These are phyloP conservation scores for Myriangium duriaei DNA, from an alignment of 2,329 filamentous ascomycete species.

Conservation along the genomic window DNA sequence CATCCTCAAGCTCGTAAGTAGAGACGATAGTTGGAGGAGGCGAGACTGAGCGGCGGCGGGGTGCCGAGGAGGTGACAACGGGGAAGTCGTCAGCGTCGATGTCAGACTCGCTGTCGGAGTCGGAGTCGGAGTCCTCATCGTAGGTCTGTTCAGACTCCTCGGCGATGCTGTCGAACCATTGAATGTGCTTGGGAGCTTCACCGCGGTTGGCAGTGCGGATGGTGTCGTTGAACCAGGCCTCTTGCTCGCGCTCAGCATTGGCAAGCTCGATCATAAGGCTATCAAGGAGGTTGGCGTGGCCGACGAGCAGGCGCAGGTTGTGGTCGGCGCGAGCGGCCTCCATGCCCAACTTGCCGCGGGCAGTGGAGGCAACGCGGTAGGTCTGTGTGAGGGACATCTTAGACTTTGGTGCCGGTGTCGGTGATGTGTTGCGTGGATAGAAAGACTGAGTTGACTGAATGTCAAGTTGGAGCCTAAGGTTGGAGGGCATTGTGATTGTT, in stretches of 20 bases:
- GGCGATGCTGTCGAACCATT: slow-evolving; percentile 72
- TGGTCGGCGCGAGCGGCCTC: slow-evolving; percentile 87
- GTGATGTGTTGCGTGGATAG: slow-evolving; percentile 32
- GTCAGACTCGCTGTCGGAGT: slow-evolving; percentile 34
- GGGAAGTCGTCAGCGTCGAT: slow-evolving; percentile 39
- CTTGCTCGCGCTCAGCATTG: slow-evolving; percentile 89
- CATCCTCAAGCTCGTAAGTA: slow-evolving; percentile 28
- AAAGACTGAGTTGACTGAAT: slow-evolving; percentile 24
- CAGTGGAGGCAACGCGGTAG: slow-evolving; percentile 96
- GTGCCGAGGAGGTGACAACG: slow-evolving; percentile 3
- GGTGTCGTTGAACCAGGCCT: slow-evolving; percentile 95
- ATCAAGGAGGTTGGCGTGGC: slow-evolving; percentile 96
- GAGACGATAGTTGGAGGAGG: slow-evolving; percentile 30
- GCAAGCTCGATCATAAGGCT: slow-evolving; percentile 83
- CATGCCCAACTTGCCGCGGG: slow-evolving; percentile 84
- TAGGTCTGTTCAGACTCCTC: slow-evolving; percentile 66
- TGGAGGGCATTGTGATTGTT: slow-evolving; percentile 33
- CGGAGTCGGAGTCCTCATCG: slow-evolving; percentile 32
- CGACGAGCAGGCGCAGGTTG: slow-evolving; percentile 87
- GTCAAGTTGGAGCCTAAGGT: slow-evolving; percentile 27
- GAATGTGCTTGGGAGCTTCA: slow-evolving; percentile 58
- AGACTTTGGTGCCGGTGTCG: slow-evolving; percentile 46
- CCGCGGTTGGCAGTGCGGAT: slow-evolving; percentile 58
- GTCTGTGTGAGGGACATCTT: slow-evolving; percentile 98
- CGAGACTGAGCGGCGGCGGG: slow-evolving; percentile 28